Base-by-base conservation (phyloP, 805 yeast genomes). In the Kockiozyma suomiensis region DNA sequence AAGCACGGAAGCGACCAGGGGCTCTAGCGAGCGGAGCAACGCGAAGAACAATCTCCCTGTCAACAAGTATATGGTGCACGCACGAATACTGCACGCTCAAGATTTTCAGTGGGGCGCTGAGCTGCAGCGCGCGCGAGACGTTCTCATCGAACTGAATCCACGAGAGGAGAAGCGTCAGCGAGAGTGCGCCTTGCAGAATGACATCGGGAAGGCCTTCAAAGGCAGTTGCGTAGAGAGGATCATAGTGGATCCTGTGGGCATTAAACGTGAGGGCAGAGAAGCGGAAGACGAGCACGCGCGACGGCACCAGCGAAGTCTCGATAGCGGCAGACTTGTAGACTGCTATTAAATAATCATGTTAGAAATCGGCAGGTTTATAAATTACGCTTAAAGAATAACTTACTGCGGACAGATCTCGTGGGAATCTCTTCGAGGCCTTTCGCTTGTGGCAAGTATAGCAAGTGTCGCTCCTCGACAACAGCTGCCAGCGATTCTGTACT, bases 211-310 rank as follows among this genome's bases (percentile, higher is more conserved):
- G 82, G 0, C 81, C 78, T 69, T 93, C 98, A 1, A 67, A 68
- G 0, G 70, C 57, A 2, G 55, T 66, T 6, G 90, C 79, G 70
- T 88, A 89, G 0, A 65, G 64, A 4, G 72, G 70, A 69, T 89
- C 88, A 72, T 84, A 85, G 74, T 93, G 99, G 41, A 93, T 89
- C 59, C 81, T 80, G 73, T 93, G 99, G 2, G 96, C 79, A 71
- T 93, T 93, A 74, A 85, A 85, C 0, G 94, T 85, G 54, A 94
- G 72, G 12, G 89, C 86, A 47, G 93, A 85, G 74, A 85, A 88
- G 21, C 68, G 55, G 46, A 58, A 65, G 12, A 51, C 42, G 12
- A 64, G 64, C 13, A 47, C 46, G 12, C 54, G 50, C 6, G 63
- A 41, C 15, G 67, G 68, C 21, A 58, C 56, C 23, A 65, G 40